Evolutionary conservation across 495 filamentous ascomycete species (phyloP).

Genomic region (Aspergillus ellipticus): DNA sequence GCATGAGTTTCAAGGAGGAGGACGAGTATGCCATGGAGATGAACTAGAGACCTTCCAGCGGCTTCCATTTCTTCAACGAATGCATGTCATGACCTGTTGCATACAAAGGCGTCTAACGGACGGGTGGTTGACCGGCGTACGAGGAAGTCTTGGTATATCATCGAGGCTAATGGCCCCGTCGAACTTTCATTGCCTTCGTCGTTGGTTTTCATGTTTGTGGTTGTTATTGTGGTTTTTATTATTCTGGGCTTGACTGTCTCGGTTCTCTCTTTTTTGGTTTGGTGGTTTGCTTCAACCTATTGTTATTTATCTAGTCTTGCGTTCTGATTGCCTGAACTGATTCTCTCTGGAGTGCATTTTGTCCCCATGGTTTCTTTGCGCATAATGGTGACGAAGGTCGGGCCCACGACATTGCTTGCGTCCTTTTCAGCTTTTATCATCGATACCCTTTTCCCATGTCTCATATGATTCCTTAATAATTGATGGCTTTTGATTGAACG

Average conservation of each 20-base stretch:
- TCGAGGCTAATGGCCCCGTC: slow-evolving; percentile 8
- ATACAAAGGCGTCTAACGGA: slow-evolving; percentile 40
- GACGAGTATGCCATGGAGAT: slow-evolving; percentile 87
- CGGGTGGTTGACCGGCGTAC: slow-evolving; percentile 31
- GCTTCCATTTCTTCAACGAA: slow-evolving; percentile 15
- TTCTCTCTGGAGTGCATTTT: slow-evolving; percentile 22
- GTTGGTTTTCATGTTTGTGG: slow-evolving; percentile 11
- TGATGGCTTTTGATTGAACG: not conserved
- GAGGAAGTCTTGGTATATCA: slow-evolving; percentile 28
- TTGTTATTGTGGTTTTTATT: slow-evolving; percentile 20
- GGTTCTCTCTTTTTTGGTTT: slow-evolving; percentile 14
- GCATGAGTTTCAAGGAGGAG: slow-evolving; percentile 83
- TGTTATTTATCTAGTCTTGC: not conserved
- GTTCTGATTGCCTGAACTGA: not conserved
- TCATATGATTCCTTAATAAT: not conserved
- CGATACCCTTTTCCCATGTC: slow-evolving; percentile 4
- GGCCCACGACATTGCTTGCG: slow-evolving; percentile 20
- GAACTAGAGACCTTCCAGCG: slow-evolving; percentile 33
- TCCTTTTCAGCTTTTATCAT: slow-evolving; percentile 3
- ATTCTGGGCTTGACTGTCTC: not conserved
- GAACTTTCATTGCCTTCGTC: slow-evolving; percentile 14
- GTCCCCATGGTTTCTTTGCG: slow-evolving; percentile 19
- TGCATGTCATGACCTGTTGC: slow-evolving; percentile 34
- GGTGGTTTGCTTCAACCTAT: slow-evolving; percentile 7
- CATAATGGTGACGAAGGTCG: slow-evolving; percentile 9